These are phyloP conservation scores for Gossypium sturtianum DNA, from an alignment of 345 rosid genomes.

Conservation along the genomic window DNA sequence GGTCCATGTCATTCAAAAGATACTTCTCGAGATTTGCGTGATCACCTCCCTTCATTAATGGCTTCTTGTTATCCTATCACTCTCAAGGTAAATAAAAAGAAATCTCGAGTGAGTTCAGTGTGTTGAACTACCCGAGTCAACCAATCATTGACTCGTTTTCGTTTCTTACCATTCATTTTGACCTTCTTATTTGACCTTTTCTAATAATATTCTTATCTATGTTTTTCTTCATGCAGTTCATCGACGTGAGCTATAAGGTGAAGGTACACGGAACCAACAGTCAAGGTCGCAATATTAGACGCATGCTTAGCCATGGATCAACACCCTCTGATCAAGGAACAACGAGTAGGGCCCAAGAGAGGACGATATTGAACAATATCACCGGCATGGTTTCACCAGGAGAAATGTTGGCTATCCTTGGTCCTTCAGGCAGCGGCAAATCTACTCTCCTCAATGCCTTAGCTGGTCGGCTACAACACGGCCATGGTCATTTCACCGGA, in stretches of 20 bases:
- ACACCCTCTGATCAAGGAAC: constrained; percentile 25
- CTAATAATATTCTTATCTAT: not conserved
- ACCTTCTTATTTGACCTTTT: not conserved
- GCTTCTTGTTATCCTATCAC: constrained; percentile 67
- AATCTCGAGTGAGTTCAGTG: not conserved
- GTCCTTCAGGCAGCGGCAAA: constrained; percentile 95
- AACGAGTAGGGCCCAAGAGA: constrained; percentile 31
- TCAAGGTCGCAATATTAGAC: constrained; percentile 27
- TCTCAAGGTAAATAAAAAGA: constrained; percentile 48
- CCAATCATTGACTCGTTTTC: constrained; percentile 23
- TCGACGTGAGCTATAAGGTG: constrained; percentile 59
- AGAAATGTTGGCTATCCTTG: constrained; percentile 83
- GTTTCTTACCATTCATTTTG: not conserved
- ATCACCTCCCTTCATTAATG: constrained; percentile 38
- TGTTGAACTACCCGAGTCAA: constrained; percentile 10
- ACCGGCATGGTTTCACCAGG: constrained; percentile 83
- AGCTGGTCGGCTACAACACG: constrained; percentile 61
- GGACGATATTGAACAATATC: constrained; percentile 54
- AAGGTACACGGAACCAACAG: constrained; percentile 30
- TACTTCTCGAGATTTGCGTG: constrained; percentile 38
- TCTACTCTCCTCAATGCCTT: constrained; percentile 77
- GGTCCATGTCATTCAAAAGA: constrained; percentile 18
- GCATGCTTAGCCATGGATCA: constrained; percentile 24
- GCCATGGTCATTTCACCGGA: constrained; percentile 43
- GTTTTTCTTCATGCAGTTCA: constrained; percentile 46